Evolutionary conservation across 2,329 filamentous ascomycete species (phyloP), one percentile per base, ranked within the genome.

Genomic region (Botrytis elliptica): DNA sequence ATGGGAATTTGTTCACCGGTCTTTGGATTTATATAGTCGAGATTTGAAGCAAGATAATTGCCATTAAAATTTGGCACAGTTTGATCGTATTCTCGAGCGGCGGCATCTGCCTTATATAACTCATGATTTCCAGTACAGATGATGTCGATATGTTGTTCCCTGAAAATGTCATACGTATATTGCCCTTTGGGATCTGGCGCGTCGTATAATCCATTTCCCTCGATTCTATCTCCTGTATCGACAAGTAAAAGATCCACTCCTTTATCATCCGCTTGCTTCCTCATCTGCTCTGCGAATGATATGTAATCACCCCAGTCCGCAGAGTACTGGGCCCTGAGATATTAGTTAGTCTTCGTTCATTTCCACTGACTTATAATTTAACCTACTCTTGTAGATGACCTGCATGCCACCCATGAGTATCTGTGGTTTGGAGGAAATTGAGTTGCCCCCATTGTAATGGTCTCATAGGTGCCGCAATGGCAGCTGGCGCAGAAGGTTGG

Each of bases 261-360:
- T 71, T 91, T 87, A 1, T 90, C 88, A 80, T 98, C 93, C 72
- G 94, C 94, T 80, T 89, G 91, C 77, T 90, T 87, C 73, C 89
- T 92, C 86, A 99, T 89, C 81, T 95, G 94, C 52, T 91, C 86
- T 49, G 94, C 90, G 81, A 99, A 98, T 10, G 95, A 98, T 79
- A 98, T 88, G 83, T 98, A 99, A 84, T 99, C 96, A 74, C 96
- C 96, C 94, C 96, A 98, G 83, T 99, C 96, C 65, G 94, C 95
- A 10, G 93, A 95, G 83, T 97, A 99, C 75, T 96, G 95, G 4
- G 94, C 87, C 84, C 92, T 94, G 75, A 42, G 60, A 42, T 4
- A 16, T 65, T 9, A 38, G 70, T 79, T 66, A 80, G 73, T 33
- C 40, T n/a, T 38, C 29, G 25, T 29, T n/a, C 9, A n/a, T 14